Base-by-base conservation (phyloP, 768 basidiomycete genomes). In the Hygrophorus russula region DNA sequence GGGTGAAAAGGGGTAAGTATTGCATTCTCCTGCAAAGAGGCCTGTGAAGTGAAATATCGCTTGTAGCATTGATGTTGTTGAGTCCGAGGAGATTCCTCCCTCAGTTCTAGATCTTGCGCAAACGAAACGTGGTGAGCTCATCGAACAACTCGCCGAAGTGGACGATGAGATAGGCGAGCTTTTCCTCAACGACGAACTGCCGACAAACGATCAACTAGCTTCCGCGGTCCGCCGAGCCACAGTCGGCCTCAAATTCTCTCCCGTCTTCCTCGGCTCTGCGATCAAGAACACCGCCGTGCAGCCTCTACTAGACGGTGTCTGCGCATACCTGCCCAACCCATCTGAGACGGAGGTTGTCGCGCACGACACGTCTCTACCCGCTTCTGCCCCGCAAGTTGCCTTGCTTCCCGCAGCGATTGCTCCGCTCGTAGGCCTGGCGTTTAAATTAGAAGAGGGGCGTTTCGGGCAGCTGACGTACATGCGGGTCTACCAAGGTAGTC, bases 381-480 rank as follows among this genome's bases (percentile, higher is more conserved):
- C 71, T 0, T 65, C 67, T 18, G 72, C 86, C 0, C 79, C 87
- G 5, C 75, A 74, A 13, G 78, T 96, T 5, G 71, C 80, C 0
- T 74, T 98, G 13, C 69, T 71, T 7, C 91, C 93, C 24, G 92
- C 92, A 6, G 78, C 87, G 0, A 73, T 78, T 20, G 88, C 88
- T 0, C 89, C 93, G 3, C 70, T 98, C 20, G 85, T 99, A 46
- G 93, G 87, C 6, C 68, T 99, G 39, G 96, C 96, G 10, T 99
- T 99, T 76, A 99, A 99, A 68, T 70, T 99, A 36, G 96, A 99
- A 61, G 96, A 99, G 67, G 93, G 94, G 3, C 74, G 88, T 17
- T 99, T 88, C 57, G 96, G 96, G 8, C 96, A 99, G 62, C 65
- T 99, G 56, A 99, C 96, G 0, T 99, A 99, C 61, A 92, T 99